Evolutionary conservation across 257 asterid genomes (phyloP), one percentile per base, ranked within the genome.

Genomic region (Lantana camara): DNA sequence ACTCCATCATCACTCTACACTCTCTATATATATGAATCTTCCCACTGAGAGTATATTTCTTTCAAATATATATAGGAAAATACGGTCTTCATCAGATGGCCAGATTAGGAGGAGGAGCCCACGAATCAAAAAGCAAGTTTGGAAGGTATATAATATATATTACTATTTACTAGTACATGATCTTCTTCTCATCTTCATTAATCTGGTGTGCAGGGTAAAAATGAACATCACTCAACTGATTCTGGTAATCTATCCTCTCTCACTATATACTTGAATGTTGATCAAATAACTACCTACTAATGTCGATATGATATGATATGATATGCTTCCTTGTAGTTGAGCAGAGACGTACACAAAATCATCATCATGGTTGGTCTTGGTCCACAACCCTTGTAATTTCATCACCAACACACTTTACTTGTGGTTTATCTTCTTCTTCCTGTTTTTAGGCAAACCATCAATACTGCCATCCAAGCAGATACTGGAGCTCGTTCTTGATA

Each of bases 401-500:
- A 4, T 45, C 42, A 24, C 5, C 32, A 16, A 15, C 0, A 4
- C 32, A 16, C 29, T 60, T 34, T 45, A 30, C 8, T 22, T 54
- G 24, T n/a, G n/a, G n/a, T n/a, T n/a, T n/a, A n/a, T n/a, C n/a
- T 42, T 13, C 9, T 59, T 68, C 27, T 41, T 29, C 16, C 1
- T 64, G 30, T 30, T 65, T 32, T 16, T 61, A 81, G 86, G 77
- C 55, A 66, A 73, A 59, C 57, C 75, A 60, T 64, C 83, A 23
- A 50, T 19, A 56, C 51, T 89, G 77, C 98, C 97, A n/a, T 74
- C 71, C 15, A 92, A 89, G 65, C 84, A 74, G 40, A 34, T 73
- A 35, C 95, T 92, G 0, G 83, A 85, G 83, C 86, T 80, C 5
- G 79, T 85, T 63, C 95, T 92, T 16, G 97, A 89, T 56, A 77